phyloP scores from a whole-genome alignment of 75 land plant genomes.

The Cunninghamia lanceolata region DNA sequence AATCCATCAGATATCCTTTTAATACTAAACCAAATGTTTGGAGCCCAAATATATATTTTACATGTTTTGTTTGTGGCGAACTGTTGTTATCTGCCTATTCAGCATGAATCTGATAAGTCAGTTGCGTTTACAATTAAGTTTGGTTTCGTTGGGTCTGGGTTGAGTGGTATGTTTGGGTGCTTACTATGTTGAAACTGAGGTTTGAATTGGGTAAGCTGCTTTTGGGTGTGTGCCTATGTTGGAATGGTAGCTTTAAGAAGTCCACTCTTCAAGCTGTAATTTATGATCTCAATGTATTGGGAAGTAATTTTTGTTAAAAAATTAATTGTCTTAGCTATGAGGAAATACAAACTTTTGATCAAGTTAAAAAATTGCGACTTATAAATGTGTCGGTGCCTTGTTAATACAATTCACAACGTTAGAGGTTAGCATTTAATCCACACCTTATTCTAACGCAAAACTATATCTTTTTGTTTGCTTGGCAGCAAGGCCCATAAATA shows the following conservation, averaged over 20 bases:
- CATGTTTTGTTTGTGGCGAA: background rate
- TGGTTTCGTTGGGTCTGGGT: background rate
- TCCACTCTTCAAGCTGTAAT: background rate
- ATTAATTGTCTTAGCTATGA: background rate
- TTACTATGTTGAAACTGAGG: too few species aligned
- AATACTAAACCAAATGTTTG: background rate
- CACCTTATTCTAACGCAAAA: too few species aligned
- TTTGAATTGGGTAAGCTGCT: too few species aligned
- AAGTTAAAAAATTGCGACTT: too few species aligned
- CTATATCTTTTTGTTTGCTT: too few species aligned
- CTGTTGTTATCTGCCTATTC: background rate
- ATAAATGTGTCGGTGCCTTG: too few species aligned
- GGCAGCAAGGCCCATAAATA: too few species aligned
- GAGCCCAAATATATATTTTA: background rate
- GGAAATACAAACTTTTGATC: background rate
- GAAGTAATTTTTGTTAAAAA: background rate
- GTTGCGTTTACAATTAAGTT: background rate
- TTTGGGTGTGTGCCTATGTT: background rate
- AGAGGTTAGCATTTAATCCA: too few species aligned
- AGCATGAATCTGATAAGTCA: background rate
- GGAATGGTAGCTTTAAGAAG: background rate
- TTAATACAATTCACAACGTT: too few species aligned
- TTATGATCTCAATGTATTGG: background rate
- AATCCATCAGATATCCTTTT: background rate
- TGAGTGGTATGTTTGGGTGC: background rate